Base-by-base conservation (phyloP, 2,329 filamentous ascomycete species). In the Talaromyces sp. region DNA sequence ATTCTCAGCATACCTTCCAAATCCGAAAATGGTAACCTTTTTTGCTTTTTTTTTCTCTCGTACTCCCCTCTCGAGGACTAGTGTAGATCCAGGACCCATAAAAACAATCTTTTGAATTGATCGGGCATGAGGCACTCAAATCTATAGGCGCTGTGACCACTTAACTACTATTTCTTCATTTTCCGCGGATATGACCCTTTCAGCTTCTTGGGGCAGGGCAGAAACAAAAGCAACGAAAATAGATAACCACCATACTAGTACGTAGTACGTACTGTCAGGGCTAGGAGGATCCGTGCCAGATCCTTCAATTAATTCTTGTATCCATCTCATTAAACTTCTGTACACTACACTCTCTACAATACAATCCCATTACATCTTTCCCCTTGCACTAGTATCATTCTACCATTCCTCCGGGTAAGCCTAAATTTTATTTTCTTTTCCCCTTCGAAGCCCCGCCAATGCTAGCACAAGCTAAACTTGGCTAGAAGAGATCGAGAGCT, bases 11-110 rank as follows among this genome's bases (percentile, higher is more conserved):
- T 52, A 52, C 50, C 37, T 54, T 35, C 33, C n/a, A 24, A 31
- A 52, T 52, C 49, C 27, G 27, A 6, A n/a, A 31, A 52, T n/a
- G 49, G 49, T n/a, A 58, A 52, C 31, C 27, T 33, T 22, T 31
- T 63, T 59, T 57, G 39, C 35, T 63, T 64, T 64, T 64, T 58
- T 11, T 31, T 22, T 22, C 19, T 19, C 27, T 24, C 39, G 24
- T 31, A 19, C 41, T 45, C 50, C 33, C 52, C 11, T 56, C 33
- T 56, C 33, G n/a, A 56, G 31, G 33, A 37, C 47, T 62, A 62
- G 35, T 33, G 60, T 62, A 52, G 60, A 62, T 62, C 59, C 49
- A 54, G 24, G 59, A 54, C 45, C 60, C 60, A 62, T 41, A 52
- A 61, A n/a, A 54, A 52, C 49, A 54, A 33, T 19, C 50, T 24